Evolutionary conservation across 331 rosid species (phyloP), one percentile per base, ranked within the genome.

Genomic region (Saraca asoca): DNA sequence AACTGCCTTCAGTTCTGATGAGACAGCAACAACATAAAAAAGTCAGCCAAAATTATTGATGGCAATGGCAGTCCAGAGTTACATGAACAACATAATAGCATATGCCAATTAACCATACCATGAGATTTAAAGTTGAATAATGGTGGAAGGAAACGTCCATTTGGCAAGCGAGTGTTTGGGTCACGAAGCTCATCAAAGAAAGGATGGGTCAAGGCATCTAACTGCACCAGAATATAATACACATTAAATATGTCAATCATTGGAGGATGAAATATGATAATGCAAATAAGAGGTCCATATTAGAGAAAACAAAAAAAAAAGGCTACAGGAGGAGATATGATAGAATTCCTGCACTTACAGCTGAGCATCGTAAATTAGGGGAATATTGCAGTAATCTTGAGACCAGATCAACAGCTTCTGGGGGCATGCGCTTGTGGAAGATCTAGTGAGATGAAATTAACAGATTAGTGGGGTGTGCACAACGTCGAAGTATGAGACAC

Each of bases 351-450:
- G 13, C 54, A 79, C 95, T 82, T 78, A 90, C 97, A 62, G 97
- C 89, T 37, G 84, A 5, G 89, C 97, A 87, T 19, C 97, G 89
- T 50, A 88, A 73, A 75, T 85, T 85, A 4, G 97, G 97, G 48
- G 97, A 90, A 83, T 90, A 90, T 51, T 90, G 97, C 39, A 90
- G 78, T 19, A 90, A 85, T 85, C 97, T 85, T 34, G 97, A 90
- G 63, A 90, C 97, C 62, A 90, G 80, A 83, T 90, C 97, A 74
- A 90, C 92, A 60, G 96, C 96, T 70, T 90, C 96, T 35, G 91
- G 95, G 52, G 96, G 96, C 96, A 90, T 90, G 34, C 97, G 88
- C 75, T 85, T 90, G 78, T 88, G 88, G 69, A 90, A 90, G 55
- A 90, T 83, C 97, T 90, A n/a, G 75, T 12, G 10, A 57, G 29